A percentile compares a stretch with the other conserved stretches of the same genome.
Evolutionary conservation across 2,329 filamentous ascomycete genomes (phyloP).

Genomic region (Trichoderma sp.): DNA sequence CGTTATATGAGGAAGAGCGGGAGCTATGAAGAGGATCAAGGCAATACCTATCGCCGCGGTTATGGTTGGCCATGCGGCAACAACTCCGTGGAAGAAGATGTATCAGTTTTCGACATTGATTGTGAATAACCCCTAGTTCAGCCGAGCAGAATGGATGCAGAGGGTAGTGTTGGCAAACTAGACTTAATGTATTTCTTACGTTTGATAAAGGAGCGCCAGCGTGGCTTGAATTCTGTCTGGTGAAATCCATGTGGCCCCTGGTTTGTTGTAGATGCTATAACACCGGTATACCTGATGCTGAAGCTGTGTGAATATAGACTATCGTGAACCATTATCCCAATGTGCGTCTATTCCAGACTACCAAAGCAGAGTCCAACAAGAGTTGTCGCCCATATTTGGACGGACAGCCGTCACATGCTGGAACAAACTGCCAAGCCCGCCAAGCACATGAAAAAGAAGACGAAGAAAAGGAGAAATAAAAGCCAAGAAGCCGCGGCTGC

Average conservation of each 20-base stretch:
- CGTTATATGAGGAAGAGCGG: neutral
- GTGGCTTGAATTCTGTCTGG: neutral
- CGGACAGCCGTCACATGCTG: neutral
- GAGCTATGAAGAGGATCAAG: neutral
- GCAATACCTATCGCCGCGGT: too few species aligned
- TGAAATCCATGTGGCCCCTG: neutral
- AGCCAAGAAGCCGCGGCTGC: constrained; percentile 6
- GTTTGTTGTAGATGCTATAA: too few species aligned
- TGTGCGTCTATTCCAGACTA: neutral
- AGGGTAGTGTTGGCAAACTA: neutral
- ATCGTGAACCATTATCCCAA: too few species aligned
- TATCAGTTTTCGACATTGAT: neutral
- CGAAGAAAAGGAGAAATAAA: neutral
- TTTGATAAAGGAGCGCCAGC: neutral
- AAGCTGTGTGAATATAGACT: too few species aligned
- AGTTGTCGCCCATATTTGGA: neutral
- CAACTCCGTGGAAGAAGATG: too few species aligned
- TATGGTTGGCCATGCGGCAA: too few species aligned
- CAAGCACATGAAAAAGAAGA: neutral
- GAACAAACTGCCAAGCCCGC: neutral
- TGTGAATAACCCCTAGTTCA: neutral
- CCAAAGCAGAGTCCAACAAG: too few species aligned
- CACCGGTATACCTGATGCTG: neutral
- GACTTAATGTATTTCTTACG: neutral
- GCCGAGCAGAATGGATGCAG: neutral